Evolutionary conservation across 441 rosid species (phyloP).

Genomic region (Mallotus japonicus): DNA sequence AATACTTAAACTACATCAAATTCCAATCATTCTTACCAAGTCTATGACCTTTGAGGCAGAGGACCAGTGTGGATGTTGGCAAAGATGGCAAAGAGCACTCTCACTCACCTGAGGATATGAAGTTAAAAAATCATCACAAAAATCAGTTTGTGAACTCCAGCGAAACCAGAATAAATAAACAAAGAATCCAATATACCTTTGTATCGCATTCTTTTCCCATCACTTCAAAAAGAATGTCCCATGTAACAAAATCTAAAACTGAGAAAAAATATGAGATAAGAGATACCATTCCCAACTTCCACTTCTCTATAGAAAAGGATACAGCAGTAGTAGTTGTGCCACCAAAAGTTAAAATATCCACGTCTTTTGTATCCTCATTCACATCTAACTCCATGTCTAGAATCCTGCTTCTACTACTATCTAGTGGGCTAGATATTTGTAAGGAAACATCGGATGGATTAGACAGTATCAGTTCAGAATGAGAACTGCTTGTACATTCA

Average conservation of each 20-base stretch:
- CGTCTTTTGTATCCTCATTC: slow-evolving; percentile 56
- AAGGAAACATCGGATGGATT: slow-evolving; percentile 41
- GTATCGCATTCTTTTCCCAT: slow-evolving; percentile 61
- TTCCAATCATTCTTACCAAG: slow-evolving; percentile 50
- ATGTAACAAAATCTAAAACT: slow-evolving; percentile 48
- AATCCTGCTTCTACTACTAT: slow-evolving; percentile 49
- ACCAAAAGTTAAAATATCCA: slow-evolving; percentile 49
- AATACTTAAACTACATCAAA: background rate
- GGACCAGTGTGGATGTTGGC: slow-evolving; percentile 59
- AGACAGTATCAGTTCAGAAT: slow-evolving; percentile 34
- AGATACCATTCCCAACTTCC: slow-evolving; percentile 86
- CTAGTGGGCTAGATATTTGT: slow-evolving; percentile 29
- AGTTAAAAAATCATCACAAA: slow-evolving; percentile 25
- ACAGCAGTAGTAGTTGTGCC: slow-evolving; percentile 47
- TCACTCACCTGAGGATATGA: slow-evolving; percentile 59
- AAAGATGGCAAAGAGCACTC: slow-evolving; percentile 56
- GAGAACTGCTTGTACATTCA: slow-evolving; percentile 40
- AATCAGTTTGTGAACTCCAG: slow-evolving; percentile 24
- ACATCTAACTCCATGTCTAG: slow-evolving; percentile 87
- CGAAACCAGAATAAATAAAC: slow-evolving; percentile 7
- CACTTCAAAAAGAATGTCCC: slow-evolving; percentile 71
- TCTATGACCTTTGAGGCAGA: slow-evolving; percentile 51
- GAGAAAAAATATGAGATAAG: slow-evolving; percentile 71
- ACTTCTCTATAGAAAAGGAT: slow-evolving; percentile 50
- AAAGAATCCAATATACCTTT: slow-evolving; percentile 46